These are phyloP conservation scores for Dactylonectria macrodidyma DNA, from an alignment of 2,329 filamentous ascomycete genomes.

Conservation along the genomic window DNA sequence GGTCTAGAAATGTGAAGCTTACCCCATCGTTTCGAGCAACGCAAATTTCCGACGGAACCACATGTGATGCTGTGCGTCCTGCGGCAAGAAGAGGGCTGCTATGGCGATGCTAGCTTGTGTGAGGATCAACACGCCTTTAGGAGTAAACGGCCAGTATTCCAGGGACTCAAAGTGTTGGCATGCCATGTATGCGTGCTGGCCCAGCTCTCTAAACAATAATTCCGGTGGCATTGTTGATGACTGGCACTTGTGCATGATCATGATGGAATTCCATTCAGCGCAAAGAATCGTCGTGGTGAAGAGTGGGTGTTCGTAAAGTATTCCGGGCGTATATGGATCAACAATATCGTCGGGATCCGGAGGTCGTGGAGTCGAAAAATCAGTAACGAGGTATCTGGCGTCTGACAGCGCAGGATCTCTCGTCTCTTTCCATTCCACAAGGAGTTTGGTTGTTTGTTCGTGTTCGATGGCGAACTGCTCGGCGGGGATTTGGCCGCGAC, in stretches of 20 bases:
- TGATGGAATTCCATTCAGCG: constrained; percentile 84
- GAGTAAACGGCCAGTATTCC: constrained; percentile 78
- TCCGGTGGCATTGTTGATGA: constrained; percentile 70
- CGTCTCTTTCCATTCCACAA: constrained; percentile 66
- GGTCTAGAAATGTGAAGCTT: constrained; percentile 51
- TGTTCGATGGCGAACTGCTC: constrained; percentile 78
- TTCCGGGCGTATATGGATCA: constrained; percentile 78
- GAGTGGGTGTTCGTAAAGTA: constrained; percentile 79
- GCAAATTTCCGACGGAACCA: constrained; percentile 89
- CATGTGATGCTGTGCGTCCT: constrained; percentile 78
- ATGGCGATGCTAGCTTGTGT: constrained; percentile 85
- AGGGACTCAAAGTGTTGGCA: constrained; percentile 87
- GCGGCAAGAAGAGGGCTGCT: constrained; percentile 83
- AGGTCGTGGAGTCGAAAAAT: constrained; percentile 70
- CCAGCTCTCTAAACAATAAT: constrained; percentile 68
- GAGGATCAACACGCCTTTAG: constrained; percentile 78
- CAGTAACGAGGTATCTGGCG: constrained; percentile 72
- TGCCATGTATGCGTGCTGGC: constrained; percentile 75
- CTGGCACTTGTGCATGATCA: constrained; percentile 86
- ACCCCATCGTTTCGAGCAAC: constrained; percentile 84
- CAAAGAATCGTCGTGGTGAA: constrained; percentile 82
- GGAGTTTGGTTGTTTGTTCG: constrained; percentile 62
- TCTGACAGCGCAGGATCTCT: constrained; percentile 76
- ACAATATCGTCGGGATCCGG: constrained; percentile 77
- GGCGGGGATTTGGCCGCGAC: constrained; percentile 73